Percentiles rank a stretch among this genome's conserved stretches.
Evolutionary conservation across 106 monocot genomes (phyloP).

Genomic region (Iris macrosiphon): DNA sequence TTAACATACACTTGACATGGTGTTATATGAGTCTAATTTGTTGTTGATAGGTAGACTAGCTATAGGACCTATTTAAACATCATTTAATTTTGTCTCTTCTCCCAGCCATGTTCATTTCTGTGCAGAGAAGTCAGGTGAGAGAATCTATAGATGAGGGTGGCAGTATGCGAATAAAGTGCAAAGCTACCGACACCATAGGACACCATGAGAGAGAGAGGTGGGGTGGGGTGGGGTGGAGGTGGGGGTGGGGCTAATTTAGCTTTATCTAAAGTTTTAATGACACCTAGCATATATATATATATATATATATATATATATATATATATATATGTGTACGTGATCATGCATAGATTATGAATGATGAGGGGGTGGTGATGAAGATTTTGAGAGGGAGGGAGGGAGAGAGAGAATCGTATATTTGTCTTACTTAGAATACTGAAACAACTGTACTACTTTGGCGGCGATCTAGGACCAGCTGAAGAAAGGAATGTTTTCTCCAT

Average conservation of each 20-base stretch:
- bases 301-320: no score
- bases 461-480: slow-evolving; percentile 2
- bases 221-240: no score
- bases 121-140: neutral
- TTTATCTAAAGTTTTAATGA: slow-evolving; percentile 4
- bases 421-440: slow-evolving; percentile 4
- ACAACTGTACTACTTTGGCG: neutral
- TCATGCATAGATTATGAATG: no score
- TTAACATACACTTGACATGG: no score
- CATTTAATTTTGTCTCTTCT: no score
- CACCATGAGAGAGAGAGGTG: no score
- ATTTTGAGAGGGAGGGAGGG: neutral
- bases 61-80: no score
- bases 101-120: neutral
- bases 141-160: slow-evolving; percentile 1
- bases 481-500: slow-evolving; percentile 10
- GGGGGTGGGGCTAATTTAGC: neutral
- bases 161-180: slow-evolving; percentile 19
- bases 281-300: neutral
- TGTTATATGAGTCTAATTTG: no score
- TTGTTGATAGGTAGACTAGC: no score
- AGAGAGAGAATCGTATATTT: slow-evolving; percentile 4
- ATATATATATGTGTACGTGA: no score
- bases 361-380: neutral
- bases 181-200: slow-evolving; percentile 22